These are phyloP conservation scores for Saturnispora kantuleensis DNA, from an alignment of 805 yeast genomes.

Conservation along the genomic window DNA sequence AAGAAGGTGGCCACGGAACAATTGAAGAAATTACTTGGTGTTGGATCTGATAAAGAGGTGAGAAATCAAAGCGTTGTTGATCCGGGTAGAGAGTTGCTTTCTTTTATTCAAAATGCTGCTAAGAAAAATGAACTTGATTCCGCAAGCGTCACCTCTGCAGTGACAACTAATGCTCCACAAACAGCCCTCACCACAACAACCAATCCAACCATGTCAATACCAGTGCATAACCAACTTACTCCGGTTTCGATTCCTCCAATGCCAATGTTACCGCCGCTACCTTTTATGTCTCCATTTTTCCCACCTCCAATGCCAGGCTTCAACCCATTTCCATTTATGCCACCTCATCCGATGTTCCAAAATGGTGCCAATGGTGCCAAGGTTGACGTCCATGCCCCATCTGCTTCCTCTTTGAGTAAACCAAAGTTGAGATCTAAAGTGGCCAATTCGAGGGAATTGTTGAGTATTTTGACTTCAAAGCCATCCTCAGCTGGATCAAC, in stretches of 20 bases:
- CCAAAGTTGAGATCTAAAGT: conserved; percentile 27
- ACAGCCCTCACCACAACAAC: conserved; percentile 9
- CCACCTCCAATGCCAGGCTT: conserved; percentile 7
- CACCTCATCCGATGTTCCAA: conserved; percentile 6
- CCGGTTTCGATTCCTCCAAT: neutral
- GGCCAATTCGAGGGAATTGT: conserved; percentile 25
- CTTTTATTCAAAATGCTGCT: conserved; percentile 45
- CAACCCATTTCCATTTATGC: conserved; percentile 1
- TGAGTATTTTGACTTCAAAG: conserved; percentile 21
- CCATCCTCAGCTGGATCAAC: conserved; percentile 4
- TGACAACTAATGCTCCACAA: neutral
- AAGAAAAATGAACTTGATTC: conserved; percentile 18
- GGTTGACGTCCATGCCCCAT: conserved; percentile 19
- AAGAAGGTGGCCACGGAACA: conserved; percentile 54
- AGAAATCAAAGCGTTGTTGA: conserved; percentile 30
- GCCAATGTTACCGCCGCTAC: conserved; percentile 3
- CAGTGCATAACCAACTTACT: neutral
- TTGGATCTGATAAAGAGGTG: conserved; percentile 24
- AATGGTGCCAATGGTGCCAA: conserved; percentile 4
- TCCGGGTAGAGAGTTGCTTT: conserved; percentile 70
- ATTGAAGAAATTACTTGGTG: conserved; percentile 55
- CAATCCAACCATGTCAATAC: neutral
- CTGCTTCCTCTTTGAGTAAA: conserved; percentile 25
- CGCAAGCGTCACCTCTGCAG: neutral
- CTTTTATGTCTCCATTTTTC: conserved; percentile 8